phyloP scores from a whole-genome alignment of 495 filamentous ascomycete species.

The Beverwykella pulmonaria region DNA sequence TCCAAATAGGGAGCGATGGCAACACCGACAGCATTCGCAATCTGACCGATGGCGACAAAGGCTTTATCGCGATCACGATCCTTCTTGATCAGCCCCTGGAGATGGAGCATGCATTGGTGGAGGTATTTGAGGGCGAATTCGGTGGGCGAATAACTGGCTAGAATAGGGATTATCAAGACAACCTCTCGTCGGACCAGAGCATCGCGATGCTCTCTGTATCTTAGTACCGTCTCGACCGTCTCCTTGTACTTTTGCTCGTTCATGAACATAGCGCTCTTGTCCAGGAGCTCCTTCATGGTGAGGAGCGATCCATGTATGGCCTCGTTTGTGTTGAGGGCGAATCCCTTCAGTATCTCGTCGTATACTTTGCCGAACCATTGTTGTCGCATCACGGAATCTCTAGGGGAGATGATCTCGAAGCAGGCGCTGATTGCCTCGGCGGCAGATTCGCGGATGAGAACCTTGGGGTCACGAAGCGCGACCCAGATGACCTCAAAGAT shows the following conservation, averaged over 20 bases:
- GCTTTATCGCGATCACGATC: slow-evolving; percentile 87
- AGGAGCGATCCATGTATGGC: slow-evolving; percentile 89
- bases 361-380: slow-evolving; percentile 86
- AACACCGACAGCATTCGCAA: slow-evolving; percentile 92
- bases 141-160: slow-evolving; percentile 88
- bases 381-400: slow-evolving; percentile 81
- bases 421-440: slow-evolving; percentile 89
- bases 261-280: slow-evolving; percentile 99
- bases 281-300: slow-evolving; percentile 84
- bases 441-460: slow-evolving; percentile 87
- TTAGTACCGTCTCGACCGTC: slow-evolving; percentile 86
- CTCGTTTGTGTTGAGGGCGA: slow-evolving; percentile 78
- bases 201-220: slow-evolving; percentile 89
- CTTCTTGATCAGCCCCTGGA: slow-evolving; percentile 93
- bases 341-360: slow-evolving; percentile 74
- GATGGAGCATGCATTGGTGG: slow-evolving; percentile 94
- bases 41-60: slow-evolving; percentile 91
- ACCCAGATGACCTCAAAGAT: slow-evolving; percentile 96
- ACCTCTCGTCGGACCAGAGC: slow-evolving; percentile 83
- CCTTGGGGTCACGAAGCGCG: slow-evolving; percentile 81
- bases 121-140: slow-evolving; percentile 83
- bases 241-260: slow-evolving; percentile 70
- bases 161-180: slow-evolving; percentile 82
- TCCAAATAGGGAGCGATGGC: slow-evolving; percentile 95
- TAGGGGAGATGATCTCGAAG: slow-evolving; percentile 88